These are phyloP conservation scores for Hyphodiscus hymeniophilus DNA, from an alignment of 495 filamentous ascomycete genomes.

Conservation along the genomic window DNA sequence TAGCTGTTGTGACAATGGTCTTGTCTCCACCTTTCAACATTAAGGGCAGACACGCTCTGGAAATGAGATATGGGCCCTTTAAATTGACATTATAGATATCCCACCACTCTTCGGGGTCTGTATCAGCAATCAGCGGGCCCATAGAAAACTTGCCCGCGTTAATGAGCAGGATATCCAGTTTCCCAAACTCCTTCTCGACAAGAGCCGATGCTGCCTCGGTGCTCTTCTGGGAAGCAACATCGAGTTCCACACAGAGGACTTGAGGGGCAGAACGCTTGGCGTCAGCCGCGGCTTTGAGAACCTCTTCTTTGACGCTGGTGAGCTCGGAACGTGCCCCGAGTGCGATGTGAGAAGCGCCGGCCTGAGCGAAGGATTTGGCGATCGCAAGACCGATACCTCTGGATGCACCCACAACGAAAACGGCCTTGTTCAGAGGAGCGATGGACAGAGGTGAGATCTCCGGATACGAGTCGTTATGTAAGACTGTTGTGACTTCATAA, in stretches of 20 bases:
- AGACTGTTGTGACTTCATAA: slow-evolving; percentile 10
- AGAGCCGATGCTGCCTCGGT: slow-evolving; percentile 29
- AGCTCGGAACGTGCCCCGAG: slow-evolving; percentile 38
- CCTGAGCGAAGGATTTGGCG: slow-evolving; percentile 35
- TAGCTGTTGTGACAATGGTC: slow-evolving; percentile 39
- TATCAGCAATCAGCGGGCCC: slow-evolving; percentile 27
- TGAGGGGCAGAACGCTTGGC: slow-evolving; percentile 27
- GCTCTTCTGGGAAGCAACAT: slow-evolving; percentile 33
- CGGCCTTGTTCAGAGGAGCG: slow-evolving; percentile 19
- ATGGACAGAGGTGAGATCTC: slow-evolving; percentile 24
- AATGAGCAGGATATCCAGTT: slow-evolving; percentile 51
- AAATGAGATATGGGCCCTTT: slow-evolving; percentile 33
- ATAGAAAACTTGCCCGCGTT: slow-evolving; percentile 47
- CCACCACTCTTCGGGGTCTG: slow-evolving; percentile 27
- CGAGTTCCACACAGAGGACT: slow-evolving; percentile 28
- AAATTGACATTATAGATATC: slow-evolving; percentile 33
- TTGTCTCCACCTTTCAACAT: slow-evolving; percentile 36
- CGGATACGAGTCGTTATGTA: slow-evolving; percentile 38
- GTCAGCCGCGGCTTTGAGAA: slow-evolving; percentile 29
- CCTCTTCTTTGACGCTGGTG: slow-evolving; percentile 22
- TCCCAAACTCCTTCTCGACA: slow-evolving; percentile 27
- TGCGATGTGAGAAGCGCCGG: slow-evolving; percentile 26
- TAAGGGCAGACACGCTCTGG: slow-evolving; percentile 35
- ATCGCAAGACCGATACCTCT: slow-evolving; percentile 40
- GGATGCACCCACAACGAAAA: slow-evolving; percentile 43